phyloP scores from a whole-genome alignment of 805 yeast species.

The Spathaspora gorwiae region DNA sequence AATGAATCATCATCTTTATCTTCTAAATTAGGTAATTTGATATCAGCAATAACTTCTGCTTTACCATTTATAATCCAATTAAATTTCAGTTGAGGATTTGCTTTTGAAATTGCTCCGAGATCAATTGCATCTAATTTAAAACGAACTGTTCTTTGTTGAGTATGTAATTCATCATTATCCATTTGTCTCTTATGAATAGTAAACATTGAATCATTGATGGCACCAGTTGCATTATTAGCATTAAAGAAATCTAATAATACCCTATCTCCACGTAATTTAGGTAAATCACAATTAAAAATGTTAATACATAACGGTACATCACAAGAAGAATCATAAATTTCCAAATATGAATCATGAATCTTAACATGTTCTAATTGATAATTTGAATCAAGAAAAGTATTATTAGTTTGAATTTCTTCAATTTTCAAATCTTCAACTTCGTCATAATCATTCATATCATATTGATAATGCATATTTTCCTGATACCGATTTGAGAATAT shows the following conservation, averaged over 20 bases:
- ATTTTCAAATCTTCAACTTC: slow-evolving; percentile 12
- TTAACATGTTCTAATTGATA: slow-evolving; percentile 36
- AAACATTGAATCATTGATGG: slow-evolving; percentile 69
- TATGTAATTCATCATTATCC: slow-evolving; percentile 16
- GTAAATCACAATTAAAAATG: slow-evolving; percentile 63
- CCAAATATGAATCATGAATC: slow-evolving; percentile 49
- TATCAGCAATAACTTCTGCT: slow-evolving; percentile 66
- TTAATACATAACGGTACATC: slow-evolving; percentile 42
- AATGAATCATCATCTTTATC: slow-evolving; percentile 13
- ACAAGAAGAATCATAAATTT: slow-evolving; percentile 25
- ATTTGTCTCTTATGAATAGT: slow-evolving; percentile 70
- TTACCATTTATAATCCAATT: slow-evolving; percentile 73
- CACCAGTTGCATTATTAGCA: slow-evolving; percentile 68
- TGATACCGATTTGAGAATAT: slow-evolving; percentile 12
- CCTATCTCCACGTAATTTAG: slow-evolving; percentile 55
- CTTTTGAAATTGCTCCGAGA: slow-evolving; percentile 26
- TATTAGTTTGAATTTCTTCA: not conserved
- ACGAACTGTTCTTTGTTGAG: slow-evolving; percentile 26
- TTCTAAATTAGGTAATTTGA: slow-evolving; percentile 54
- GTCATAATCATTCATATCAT: slow-evolving; percentile 24
- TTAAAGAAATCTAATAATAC: slow-evolving; percentile 62
- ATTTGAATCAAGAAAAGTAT: slow-evolving; percentile 21
- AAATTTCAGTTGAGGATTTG: slow-evolving; percentile 42
- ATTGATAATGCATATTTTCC: slow-evolving; percentile 28
- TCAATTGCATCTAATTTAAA: slow-evolving; percentile 41